Conservation (phyloP, 2,329 filamentous ascomycete species). For the Penicillium italicum region DNA sequence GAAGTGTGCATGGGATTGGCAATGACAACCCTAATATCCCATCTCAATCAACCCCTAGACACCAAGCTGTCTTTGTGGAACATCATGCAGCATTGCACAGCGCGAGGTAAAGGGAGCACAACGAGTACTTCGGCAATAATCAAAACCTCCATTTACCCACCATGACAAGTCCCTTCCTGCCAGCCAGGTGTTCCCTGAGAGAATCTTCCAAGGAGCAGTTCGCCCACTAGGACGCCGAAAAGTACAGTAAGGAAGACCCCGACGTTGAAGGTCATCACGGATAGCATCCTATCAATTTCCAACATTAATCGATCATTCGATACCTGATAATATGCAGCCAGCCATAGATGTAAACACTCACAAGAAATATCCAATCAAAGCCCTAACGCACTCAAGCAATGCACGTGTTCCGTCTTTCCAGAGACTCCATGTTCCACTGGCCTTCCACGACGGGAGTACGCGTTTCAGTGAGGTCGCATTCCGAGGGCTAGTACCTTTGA, state of each 20-base stretch:
- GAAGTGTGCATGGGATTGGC: not conserved
- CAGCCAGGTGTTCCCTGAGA: not conserved
- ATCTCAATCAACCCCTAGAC: not conserved
- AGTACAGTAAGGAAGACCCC: conserved; percentile 1
- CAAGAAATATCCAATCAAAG: conserved; percentile 9
- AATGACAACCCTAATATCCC: not conserved
- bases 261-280: conserved; percentile 4
- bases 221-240: conserved; percentile 1
- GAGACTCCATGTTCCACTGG: conserved; percentile 3
- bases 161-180: conserved; percentile 1
- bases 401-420: not conserved
- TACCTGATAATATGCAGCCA: not conserved
- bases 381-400: not conserved
- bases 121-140: not conserved
- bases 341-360: not conserved
- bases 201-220: conserved; percentile 4
- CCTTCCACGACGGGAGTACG: not conserved
- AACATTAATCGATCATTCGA: not conserved
- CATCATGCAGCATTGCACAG: not conserved
- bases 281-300: conserved; percentile 1
- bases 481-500: not conserved
- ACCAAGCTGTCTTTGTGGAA: not conserved
- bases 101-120: not conserved
- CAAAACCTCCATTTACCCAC: not conserved
- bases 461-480: not conserved